phyloP scores from a whole-genome alignment of 805 yeast genomes.

The Metschnikowia continentalis region DNA sequence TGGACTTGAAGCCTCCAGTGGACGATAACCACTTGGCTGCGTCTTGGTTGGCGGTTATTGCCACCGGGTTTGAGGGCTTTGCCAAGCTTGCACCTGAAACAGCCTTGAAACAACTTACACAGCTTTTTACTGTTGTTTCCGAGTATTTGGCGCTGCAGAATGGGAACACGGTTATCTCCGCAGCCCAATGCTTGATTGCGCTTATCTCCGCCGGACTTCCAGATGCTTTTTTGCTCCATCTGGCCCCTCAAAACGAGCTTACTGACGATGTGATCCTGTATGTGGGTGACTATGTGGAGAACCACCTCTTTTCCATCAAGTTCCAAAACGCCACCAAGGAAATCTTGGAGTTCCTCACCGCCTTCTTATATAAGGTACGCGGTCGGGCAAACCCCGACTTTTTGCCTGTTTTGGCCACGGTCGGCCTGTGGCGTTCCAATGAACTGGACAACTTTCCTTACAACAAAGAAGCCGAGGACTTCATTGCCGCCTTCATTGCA shows the following conservation, averaged over 20 bases:
- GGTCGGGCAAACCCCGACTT: conserved; percentile 68
- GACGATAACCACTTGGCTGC: conserved; percentile 86
- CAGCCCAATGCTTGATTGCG: conserved; percentile 84
- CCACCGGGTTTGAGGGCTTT: conserved; percentile 61
- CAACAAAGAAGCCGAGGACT: conserved; percentile 73
- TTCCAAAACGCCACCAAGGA: conserved; percentile 75
- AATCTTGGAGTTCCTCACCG: conserved; percentile 62
- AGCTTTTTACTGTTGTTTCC: conserved; percentile 44
- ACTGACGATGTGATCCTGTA: conserved; percentile 52
- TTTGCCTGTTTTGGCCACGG: conserved; percentile 57
- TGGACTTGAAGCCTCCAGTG: conserved; percentile 74
- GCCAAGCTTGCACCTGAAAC: conserved; percentile 32
- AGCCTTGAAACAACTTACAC: conserved; percentile 55
- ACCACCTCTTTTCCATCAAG: conserved; percentile 63
- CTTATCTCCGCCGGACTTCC: conserved; percentile 64
- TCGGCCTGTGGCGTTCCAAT: conserved; percentile 83
- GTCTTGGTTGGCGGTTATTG: conserved; percentile 91
- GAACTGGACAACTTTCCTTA: conserved; percentile 65
- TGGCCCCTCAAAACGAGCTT: conserved; percentile 42
- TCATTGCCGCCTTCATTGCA: conserved; percentile 72
- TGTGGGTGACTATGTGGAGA: conserved; percentile 48
- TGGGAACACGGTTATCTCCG: conserved; percentile 63
- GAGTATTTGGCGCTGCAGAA: conserved; percentile 66
- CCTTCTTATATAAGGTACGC: conserved; percentile 59
- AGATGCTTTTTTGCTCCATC: conserved; percentile 52